phyloP scores from a whole-genome alignment of 768 basidiomycete genomes.

The Leccinum uliginosum region DNA sequence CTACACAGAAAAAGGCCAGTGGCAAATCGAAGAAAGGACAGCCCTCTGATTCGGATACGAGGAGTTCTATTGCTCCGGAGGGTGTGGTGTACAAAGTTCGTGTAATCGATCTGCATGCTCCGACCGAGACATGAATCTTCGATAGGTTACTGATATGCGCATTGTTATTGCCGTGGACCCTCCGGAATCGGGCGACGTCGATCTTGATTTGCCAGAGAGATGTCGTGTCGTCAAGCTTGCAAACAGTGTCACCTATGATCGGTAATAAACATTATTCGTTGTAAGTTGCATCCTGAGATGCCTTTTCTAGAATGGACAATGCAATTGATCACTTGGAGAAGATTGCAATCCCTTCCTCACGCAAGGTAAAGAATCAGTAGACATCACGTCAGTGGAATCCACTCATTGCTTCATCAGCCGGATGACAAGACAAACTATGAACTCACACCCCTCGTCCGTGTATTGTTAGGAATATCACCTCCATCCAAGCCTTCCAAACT shows the following conservation, averaged over 20 bases:
- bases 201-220: conserved; percentile 78
- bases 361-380: conserved; percentile 17
- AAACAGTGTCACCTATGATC: conserved; percentile 88
- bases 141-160: conserved; percentile 72
- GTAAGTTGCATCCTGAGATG: background rate
- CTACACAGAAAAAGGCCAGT: conserved; percentile 38
- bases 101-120: background rate
- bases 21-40: conserved; percentile 44
- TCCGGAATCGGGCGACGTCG: conserved; percentile 53
- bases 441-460: conserved; percentile 52
- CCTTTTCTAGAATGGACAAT: conserved; percentile 73
- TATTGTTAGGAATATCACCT: conserved; percentile 63
- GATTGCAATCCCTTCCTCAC: conserved; percentile 27
- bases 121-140: background rate
- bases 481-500: conserved; percentile 39
- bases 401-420: conserved; percentile 19
- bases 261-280: conserved; percentile 36
- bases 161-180: conserved; percentile 78
- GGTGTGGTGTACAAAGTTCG: conserved; percentile 85
- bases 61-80: conserved; percentile 44
- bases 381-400: background rate
- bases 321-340: conserved; percentile 66
- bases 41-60: conserved; percentile 33
- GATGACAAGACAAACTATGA: conserved; percentile 41
- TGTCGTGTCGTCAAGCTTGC: conserved; percentile 86